These are phyloP conservation scores for Trypanosoma vivax DNA, from an alignment of 208 protist species.

Conservation along the genomic window DNA sequence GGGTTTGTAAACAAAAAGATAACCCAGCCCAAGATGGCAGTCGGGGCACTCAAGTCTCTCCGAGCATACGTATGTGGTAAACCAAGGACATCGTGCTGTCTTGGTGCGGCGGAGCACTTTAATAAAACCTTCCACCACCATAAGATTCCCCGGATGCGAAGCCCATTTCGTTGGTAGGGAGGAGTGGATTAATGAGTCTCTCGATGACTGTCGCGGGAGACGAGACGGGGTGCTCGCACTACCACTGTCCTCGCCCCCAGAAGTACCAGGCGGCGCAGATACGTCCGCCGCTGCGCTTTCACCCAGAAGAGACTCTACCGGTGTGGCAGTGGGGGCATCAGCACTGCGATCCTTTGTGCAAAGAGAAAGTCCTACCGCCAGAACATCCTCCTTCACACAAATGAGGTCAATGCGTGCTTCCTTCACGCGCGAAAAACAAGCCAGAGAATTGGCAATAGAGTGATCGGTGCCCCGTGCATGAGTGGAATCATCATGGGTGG, in stretches of 20 bases:
- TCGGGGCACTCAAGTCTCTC: slow-evolving; percentile 65
- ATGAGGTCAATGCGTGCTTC: slow-evolving; percentile 61
- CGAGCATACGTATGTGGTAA: slow-evolving; percentile 40
- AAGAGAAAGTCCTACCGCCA: slow-evolving; percentile 30
- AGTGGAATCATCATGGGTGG: no score
- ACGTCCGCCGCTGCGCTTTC: neutral
- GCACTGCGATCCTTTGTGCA: slow-evolving; percentile 44
- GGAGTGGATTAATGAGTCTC: slow-evolving; percentile 22
- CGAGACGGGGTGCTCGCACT: slow-evolving; percentile 5
- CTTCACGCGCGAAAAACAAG: slow-evolving; percentile 33
- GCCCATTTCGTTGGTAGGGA: slow-evolving; percentile 28
- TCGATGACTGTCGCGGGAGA: slow-evolving; percentile 26
- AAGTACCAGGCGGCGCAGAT: neutral
- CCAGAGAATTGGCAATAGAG: slow-evolving; percentile 11
- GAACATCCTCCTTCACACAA: slow-evolving; percentile 34
- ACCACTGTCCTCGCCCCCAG: neutral
- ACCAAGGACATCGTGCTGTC: slow-evolving; percentile 57
- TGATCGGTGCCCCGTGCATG: neutral
- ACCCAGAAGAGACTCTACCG: slow-evolving; percentile 10
- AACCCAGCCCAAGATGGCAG: slow-evolving; percentile 69
- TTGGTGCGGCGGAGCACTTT: slow-evolving; percentile 51
- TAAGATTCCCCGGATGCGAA: slow-evolving; percentile 54
- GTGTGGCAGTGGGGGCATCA: slow-evolving; percentile 2
- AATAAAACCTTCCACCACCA: slow-evolving; percentile 64
- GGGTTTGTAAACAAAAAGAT: slow-evolving; percentile 33